Percentiles rank a stretch among this genome's conserved stretches.
Evolutionary conservation across 768 basidiomycete species (phyloP).

Genomic region (Suillus brevipes): DNA sequence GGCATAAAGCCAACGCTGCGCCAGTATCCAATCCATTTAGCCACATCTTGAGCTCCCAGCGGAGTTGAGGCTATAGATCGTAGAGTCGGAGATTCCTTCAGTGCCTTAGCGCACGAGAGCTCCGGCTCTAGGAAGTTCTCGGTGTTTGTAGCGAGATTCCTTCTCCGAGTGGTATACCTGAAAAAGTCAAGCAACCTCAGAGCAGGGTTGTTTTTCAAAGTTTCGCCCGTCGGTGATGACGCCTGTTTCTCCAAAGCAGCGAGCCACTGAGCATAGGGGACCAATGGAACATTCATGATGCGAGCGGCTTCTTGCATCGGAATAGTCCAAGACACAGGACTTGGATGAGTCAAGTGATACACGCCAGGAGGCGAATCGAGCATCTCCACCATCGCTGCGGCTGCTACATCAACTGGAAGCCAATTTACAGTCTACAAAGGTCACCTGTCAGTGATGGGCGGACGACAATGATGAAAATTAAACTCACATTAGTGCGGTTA

Average conservation of each 20-base stretch:
- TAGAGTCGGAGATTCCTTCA: conserved; percentile 5
- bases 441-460: neutral
- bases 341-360: conserved; percentile 11
- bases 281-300: conserved; percentile 27
- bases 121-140: conserved; percentile 7
- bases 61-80: neutral
- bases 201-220: conserved; percentile 7
- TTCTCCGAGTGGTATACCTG: neutral
- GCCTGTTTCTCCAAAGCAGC: conserved; percentile 20
- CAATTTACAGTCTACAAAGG: conserved; percentile 23
- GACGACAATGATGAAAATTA: conserved; percentile 11
- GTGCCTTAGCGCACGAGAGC: conserved; percentile 8
- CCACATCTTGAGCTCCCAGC: neutral
- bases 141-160: neutral
- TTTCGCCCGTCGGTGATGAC: neutral
- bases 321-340: conserved; percentile 28
- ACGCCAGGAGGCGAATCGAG: neutral
- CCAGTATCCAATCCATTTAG: conserved; percentile 11
- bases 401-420: conserved; percentile 24
- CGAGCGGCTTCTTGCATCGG: conserved; percentile 19
- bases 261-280: conserved; percentile 34
- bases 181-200: conserved; percentile 14
- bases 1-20: conserved; percentile 13
- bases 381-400: conserved; percentile 4
- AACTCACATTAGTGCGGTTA: conserved; percentile 28